Base-by-base conservation (phyloP, 2,329 filamentous ascomycete genomes). In the Dothideomycetes sp. region DNA sequence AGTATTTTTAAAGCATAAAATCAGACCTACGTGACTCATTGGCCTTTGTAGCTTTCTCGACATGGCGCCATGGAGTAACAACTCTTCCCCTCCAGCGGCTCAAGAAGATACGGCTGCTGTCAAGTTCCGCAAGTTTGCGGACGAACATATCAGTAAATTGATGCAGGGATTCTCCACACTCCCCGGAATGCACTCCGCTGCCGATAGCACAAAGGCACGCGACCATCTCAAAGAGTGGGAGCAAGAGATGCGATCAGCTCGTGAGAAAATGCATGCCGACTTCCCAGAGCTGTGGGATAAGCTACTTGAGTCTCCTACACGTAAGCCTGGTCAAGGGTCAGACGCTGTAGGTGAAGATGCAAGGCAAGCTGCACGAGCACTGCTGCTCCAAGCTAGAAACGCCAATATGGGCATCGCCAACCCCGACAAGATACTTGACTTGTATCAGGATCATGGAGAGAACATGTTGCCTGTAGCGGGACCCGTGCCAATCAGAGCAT, bases 91-190 rank as follows among this genome's bases (percentile, higher is more conserved):
- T 15, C 31, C 38, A 9, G 27, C 12, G 5, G 2, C 12, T 19
- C 19, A 40, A 16, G 22, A 32, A 24, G 18, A 64, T 38, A 54
- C 62, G 43, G 57, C 64, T 44, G 76, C 79, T 55, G 66, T 75
- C 41, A 63, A 68, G 19, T 77, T 79, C 58, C 75, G 75, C 48
- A 71, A 69, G 45, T 76, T 73, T 53, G 71, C 74, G 41, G 75
- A 79, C 49, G 67, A 70, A 34, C 70, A 73, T 41, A 65, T 77
- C 48, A 68, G 65, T 7, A 69, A 67, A 12, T 55, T 79, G 37
- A 56, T 50, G 14, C 39, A 49, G 9, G 48, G 47, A 39, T 42
- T 77, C 40, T 68, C 69, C 45, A 65, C 65, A 14, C 58, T 76
- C 39, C 68, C 70, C 41, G 62, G 66, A 19, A 56, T 70, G 31